Percentiles rank a stretch among this genome's conserved stretches.
Conservation (phyloP, 2,329 filamentous ascomycete genomes). For the Venturia oleaginea region DNA sequence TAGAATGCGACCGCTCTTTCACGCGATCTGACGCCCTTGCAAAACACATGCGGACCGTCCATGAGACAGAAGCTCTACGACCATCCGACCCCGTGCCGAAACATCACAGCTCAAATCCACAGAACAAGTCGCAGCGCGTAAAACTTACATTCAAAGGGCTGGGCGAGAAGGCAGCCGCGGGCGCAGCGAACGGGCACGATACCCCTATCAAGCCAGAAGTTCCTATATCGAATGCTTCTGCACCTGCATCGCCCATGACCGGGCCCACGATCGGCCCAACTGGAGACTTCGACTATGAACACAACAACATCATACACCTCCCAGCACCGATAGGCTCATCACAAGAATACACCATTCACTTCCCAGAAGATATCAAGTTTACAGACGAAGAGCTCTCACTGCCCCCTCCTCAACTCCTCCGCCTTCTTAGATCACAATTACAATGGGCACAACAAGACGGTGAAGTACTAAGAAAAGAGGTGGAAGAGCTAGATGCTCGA, state of each 20-base stretch:
- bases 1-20: slow-evolving; percentile 95
- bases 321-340: slow-evolving; percentile 29
- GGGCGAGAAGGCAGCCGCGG: slow-evolving; percentile 25
- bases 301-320: slow-evolving; percentile 51
- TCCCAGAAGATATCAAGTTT: slow-evolving; percentile 51
- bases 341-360: slow-evolving; percentile 43
- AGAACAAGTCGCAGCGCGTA: slow-evolving; percentile 37
- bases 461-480: slow-evolving; percentile 54
- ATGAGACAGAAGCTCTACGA: slow-evolving; percentile 90
- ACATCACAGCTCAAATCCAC: slow-evolving; percentile 41
- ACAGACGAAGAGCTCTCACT: slow-evolving; percentile 54
- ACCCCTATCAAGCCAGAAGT: slow-evolving; percentile 15
- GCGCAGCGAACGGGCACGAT: slow-evolving; percentile 21
- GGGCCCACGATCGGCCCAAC: background rate
- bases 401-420: slow-evolving; percentile 59
- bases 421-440: slow-evolving; percentile 52
- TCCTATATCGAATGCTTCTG: slow-evolving; percentile 10
- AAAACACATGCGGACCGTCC: slow-evolving; percentile 97
- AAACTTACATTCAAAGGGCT: slow-evolving; percentile 34
- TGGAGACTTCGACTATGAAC: slow-evolving; percentile 33
- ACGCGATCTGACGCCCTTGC: slow-evolving; percentile 91
- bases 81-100: slow-evolving; percentile 64
- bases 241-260: slow-evolving; percentile 8
- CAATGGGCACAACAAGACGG: slow-evolving; percentile 63
- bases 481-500: slow-evolving; percentile 54